phyloP scores from a whole-genome alignment of 225 moss, liverwort and hornwort species.

The Ulota crispa region DNA sequence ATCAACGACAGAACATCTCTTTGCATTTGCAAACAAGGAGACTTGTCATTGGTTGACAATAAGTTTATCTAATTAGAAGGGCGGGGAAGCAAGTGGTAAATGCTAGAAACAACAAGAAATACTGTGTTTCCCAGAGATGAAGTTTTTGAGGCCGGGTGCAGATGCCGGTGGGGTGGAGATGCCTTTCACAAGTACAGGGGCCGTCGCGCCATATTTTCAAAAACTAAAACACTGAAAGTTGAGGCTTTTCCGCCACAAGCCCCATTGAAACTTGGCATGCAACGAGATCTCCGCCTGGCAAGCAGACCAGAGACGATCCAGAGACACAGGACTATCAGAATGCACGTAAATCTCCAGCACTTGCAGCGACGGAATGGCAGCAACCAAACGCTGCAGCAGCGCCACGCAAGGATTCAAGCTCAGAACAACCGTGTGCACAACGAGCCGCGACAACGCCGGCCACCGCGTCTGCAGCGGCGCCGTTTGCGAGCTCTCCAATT shows the following conservation, averaged over 20 bases:
- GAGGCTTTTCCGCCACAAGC: conserved; percentile 58
- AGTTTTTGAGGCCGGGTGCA: no score
- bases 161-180: no score
- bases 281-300: conserved; percentile 11
- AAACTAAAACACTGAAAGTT: conserved; percentile 75
- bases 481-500: conserved; percentile 19
- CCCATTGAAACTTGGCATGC: conserved; percentile 34
- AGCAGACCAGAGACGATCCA: conserved; percentile 22
- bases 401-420: conserved; percentile 37
- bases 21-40: no score
- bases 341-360: conserved; percentile 79
- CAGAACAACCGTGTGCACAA: conserved; percentile 69
- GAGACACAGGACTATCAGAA: conserved; percentile 49
- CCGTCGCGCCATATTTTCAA: neutral
- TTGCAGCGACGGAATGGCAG: conserved; percentile 45
- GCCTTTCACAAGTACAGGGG: neutral
- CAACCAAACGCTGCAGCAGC: conserved; percentile 43
- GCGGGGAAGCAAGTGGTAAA: no score
- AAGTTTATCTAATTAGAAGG: no score
- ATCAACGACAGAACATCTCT: no score
- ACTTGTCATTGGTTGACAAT: no score
- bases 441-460: conserved; percentile 64
- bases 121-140: no score
- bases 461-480: conserved; percentile 32
- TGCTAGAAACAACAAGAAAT: no score